Evolutionary conservation across 1,139 yeast genomes (phyloP).

Genomic region (Pichiaceae sp.): DNA sequence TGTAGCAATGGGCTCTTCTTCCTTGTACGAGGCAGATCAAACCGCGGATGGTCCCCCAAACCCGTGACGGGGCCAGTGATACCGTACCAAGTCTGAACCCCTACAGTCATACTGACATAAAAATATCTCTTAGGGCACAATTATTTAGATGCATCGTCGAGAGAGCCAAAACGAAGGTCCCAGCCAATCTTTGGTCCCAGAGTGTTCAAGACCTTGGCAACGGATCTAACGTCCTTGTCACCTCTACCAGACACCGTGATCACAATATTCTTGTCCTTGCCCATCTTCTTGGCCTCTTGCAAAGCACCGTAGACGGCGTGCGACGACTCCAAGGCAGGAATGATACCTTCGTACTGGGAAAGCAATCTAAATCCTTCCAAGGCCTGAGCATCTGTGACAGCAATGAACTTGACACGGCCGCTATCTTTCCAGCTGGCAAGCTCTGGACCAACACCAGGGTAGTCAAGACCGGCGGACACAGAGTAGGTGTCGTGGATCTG

Average conservation of each 20-base stretch:
- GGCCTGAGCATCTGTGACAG: slow-evolving; percentile 94
- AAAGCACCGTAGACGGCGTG: slow-evolving; percentile 93
- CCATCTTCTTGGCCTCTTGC: slow-evolving; percentile 77
- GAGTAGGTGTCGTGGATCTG: slow-evolving; percentile 98
- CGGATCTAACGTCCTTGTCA: slow-evolving; percentile 97
- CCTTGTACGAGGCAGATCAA: too few relatives aligned
- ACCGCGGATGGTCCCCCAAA: too few relatives aligned
- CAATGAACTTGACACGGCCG: slow-evolving; percentile 85
- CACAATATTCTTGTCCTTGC: slow-evolving; percentile 68
- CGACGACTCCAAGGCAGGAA: slow-evolving; percentile 95
- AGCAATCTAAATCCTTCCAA: slow-evolving; percentile 79
- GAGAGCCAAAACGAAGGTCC: slow-evolving; percentile 84
- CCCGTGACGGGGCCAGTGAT: neutral
- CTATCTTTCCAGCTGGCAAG: slow-evolving; percentile 90
- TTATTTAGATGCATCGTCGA: slow-evolving; percentile 22
- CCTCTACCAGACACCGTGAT: slow-evolving; percentile 97
- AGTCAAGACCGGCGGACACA: slow-evolving; percentile 95
- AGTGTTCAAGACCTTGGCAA: slow-evolving; percentile 85
- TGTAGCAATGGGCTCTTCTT: too few relatives aligned
- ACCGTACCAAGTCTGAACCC: neutral
- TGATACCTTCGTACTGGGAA: slow-evolving; percentile 93
- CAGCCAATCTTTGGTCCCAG: slow-evolving; percentile 89
- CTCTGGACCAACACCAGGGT: slow-evolving; percentile 99
- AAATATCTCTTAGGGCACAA: too few relatives aligned
- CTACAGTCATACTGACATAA: too few relatives aligned